Conservation (phyloP, 208 protist species). For the Acanthamoeba lenticulata region DNA sequence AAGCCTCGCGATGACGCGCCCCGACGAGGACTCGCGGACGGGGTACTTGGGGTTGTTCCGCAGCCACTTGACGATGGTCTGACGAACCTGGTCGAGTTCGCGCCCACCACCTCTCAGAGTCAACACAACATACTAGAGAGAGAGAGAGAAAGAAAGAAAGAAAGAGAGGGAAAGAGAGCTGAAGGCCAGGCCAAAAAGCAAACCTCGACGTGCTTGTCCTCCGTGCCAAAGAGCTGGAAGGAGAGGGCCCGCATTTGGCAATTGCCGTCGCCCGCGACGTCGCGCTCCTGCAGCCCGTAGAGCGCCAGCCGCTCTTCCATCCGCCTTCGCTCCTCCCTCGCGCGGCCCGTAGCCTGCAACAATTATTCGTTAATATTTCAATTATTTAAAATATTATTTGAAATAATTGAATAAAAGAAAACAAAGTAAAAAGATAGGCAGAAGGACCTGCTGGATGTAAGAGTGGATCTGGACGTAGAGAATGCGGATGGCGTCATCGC, state of each 20-base stretch:
- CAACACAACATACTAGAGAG: background rate
- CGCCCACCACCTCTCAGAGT: background rate
- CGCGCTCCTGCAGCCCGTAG: background rate
- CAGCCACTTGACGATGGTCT: slow-evolving; percentile 2
- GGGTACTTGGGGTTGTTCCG: slow-evolving; percentile 9
- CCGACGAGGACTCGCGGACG: background rate
- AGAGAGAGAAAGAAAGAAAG: no score
- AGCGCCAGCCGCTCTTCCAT: slow-evolving; percentile 45
- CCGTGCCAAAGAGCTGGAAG: background rate
- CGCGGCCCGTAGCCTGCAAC: background rate
- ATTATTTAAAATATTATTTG: no score
- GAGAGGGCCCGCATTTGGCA: slow-evolving; percentile 59
- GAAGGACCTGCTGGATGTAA: background rate
- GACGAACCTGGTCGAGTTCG: background rate
- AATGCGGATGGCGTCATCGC: background rate
- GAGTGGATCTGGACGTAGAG: slow-evolving; percentile 35
- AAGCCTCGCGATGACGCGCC: background rate
- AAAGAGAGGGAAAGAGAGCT: background rate
- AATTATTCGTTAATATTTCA: background rate
- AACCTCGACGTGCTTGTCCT: slow-evolving; percentile 42
- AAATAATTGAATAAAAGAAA: background rate
- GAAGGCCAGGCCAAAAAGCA: background rate
- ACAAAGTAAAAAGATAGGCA: background rate
- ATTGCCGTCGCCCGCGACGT: slow-evolving; percentile 44
- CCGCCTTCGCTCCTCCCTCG: background rate